A percentile compares a stretch with the other conserved stretches of the same genome.
Evolutionary conservation across 768 basidiomycete species (phyloP).

Genomic region (Phlebiopsis gigantea): DNA sequence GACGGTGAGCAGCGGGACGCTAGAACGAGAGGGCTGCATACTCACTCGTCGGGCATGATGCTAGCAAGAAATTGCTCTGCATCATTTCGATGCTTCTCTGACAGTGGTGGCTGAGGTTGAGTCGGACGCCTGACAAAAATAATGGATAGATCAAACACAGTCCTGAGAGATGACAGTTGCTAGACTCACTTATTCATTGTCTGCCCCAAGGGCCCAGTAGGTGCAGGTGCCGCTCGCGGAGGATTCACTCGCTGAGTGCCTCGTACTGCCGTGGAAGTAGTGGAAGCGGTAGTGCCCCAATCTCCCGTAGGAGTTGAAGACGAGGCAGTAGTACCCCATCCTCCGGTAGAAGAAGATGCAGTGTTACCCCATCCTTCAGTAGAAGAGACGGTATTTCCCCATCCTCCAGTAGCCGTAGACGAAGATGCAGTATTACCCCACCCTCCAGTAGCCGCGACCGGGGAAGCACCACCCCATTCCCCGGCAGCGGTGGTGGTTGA

Average conservation of each 20-base stretch:
- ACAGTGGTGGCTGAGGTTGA: constrained; percentile 1
- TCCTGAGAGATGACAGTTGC: too few relatives aligned
- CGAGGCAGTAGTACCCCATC: background rate
- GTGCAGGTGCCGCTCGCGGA: background rate
- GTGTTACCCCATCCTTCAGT: too few relatives aligned
- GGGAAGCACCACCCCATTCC: background rate
- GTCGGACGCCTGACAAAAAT: background rate
- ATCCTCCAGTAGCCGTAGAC: background rate
- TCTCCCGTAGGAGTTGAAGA: background rate
- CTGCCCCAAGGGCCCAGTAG: background rate
- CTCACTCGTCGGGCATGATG: constrained; percentile 39
- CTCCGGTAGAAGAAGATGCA: background rate
- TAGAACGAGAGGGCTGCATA: background rate
- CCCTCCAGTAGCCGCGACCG: background rate
- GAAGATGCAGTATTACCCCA: background rate
- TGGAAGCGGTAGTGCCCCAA: background rate
- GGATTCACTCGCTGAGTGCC: background rate
- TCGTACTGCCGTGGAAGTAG: too few relatives aligned
- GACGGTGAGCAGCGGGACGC: constrained; percentile 8
- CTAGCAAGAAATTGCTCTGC: constrained; percentile 33
- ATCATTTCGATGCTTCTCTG: constrained; percentile 15
- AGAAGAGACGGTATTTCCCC: background rate
- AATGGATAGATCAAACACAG: background rate
- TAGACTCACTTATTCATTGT: background rate
- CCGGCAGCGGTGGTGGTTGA: background rate